Evolutionary conservation across 1,139 yeast genomes (phyloP).

Genomic region (Kurtzmaniella quercitrusa): DNA sequence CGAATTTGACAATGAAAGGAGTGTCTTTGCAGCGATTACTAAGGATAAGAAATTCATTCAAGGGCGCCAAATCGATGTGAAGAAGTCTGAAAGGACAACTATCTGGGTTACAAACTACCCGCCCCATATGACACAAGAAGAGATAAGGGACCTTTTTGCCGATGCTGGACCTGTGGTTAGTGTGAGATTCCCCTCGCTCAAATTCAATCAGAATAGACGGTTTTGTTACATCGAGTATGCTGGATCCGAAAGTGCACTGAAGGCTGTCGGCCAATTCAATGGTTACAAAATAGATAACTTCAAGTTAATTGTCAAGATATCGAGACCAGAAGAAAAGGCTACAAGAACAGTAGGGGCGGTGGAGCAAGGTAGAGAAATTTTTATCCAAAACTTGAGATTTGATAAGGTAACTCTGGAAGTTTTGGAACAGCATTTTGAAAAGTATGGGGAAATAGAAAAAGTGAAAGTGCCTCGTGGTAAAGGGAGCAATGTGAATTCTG

Average conservation of each 20-base stretch:
- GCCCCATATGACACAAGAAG: slow-evolving; percentile 42
- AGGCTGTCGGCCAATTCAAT: slow-evolving; percentile 45
- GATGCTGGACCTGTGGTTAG: slow-evolving; percentile 46
- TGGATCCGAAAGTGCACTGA: slow-evolving; percentile 40
- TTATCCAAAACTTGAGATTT: slow-evolving; percentile 51
- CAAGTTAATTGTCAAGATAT: slow-evolving; percentile 52
- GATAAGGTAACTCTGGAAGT: slow-evolving; percentile 19
- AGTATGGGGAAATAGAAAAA: slow-evolving; percentile 41
- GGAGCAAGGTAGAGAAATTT: slow-evolving; percentile 52
- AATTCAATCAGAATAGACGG: slow-evolving; percentile 52
- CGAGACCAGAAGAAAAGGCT: slow-evolving; percentile 45
- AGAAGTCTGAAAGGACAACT: slow-evolving; percentile 42
- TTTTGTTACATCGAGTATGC: slow-evolving; percentile 73
- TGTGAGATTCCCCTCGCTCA: slow-evolving; percentile 66
- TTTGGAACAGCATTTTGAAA: slow-evolving; percentile 22
- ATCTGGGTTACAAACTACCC: slow-evolving; percentile 76
- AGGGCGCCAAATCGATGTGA: slow-evolving; percentile 39
- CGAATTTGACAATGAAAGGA: slow-evolving; percentile 52
- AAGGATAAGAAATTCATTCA: slow-evolving; percentile 48
- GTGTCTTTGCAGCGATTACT: slow-evolving; percentile 58
- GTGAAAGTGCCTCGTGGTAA: slow-evolving; percentile 46
- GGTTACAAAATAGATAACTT: slow-evolving; percentile 29
- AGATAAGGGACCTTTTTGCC: slow-evolving; percentile 41
- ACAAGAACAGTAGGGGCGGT: slow-evolving; percentile 38
- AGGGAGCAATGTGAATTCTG: slow-evolving; percentile 31